Conservation (phyloP, 257 asterid species). For the Scutellaria barbata region DNA sequence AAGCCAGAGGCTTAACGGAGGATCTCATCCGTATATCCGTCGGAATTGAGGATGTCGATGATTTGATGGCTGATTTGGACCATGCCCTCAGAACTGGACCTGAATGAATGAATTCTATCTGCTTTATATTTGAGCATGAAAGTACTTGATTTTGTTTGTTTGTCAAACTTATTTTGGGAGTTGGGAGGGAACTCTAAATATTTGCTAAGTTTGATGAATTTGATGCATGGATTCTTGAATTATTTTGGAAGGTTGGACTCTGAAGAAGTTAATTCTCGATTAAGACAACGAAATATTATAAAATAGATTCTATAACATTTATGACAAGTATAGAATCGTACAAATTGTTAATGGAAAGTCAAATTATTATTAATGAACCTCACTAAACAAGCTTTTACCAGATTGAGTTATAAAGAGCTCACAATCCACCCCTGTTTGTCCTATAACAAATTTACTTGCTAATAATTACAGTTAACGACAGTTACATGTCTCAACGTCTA, state of each 20-base stretch:
- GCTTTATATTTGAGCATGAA: neutral
- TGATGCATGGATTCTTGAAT: no score
- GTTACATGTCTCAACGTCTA: slow-evolving; percentile 11
- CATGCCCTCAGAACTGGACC: slow-evolving; percentile 73
- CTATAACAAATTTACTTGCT: neutral
- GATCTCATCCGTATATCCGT: slow-evolving; percentile 84
- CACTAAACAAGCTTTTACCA: no score
- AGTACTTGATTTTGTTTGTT: neutral
- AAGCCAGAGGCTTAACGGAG: slow-evolving; percentile 73
- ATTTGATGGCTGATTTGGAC: slow-evolving; percentile 78
- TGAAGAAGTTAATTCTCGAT: no score
- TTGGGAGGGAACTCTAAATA: neutral
- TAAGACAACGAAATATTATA: no score
- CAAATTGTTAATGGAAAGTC: no score
- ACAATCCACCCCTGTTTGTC: neutral
- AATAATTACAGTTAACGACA: slow-evolving; percentile 36
- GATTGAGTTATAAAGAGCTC: no score
- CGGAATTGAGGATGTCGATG: slow-evolving; percentile 78
- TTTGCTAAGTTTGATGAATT: no score
- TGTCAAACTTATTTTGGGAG: neutral
- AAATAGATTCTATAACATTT: no score
- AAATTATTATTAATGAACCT: no score
- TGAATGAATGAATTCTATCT: slow-evolving; percentile 34
- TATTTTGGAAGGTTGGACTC: no score
- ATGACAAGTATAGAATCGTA: no score